A percentile compares a stretch with the other conserved stretches of the same genome.
Evolutionary conservation across 1,139 yeast species (phyloP).

Genomic region (Magnusiomyces suaveolens): DNA sequence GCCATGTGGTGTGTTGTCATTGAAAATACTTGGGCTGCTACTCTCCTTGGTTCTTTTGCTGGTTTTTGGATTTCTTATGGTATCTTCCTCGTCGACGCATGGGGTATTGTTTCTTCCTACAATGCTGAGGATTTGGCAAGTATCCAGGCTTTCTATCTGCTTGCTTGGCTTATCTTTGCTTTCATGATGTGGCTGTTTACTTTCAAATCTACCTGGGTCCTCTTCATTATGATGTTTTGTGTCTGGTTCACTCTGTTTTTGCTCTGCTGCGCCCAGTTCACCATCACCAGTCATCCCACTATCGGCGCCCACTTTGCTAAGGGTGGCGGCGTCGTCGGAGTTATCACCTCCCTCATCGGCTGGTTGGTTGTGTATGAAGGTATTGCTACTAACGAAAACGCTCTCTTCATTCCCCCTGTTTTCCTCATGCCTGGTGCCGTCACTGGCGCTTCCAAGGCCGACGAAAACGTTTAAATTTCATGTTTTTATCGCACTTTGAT

Average conservation of each 20-base stretch:
- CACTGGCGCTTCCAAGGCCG: background rate
- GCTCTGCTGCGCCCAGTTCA: constrained; percentile 51
- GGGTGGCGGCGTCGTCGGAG: constrained; percentile 76
- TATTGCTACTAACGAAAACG: constrained; percentile 60
- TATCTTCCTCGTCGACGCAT: constrained; percentile 61
- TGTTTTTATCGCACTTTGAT: background rate
- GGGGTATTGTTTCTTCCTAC: constrained; percentile 59
- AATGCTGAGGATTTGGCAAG: constrained; percentile 36
- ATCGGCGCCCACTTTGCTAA: constrained; percentile 37
- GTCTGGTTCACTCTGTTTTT: constrained; percentile 60
- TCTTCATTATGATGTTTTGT: constrained; percentile 56
- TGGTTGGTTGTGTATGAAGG: constrained; percentile 94
- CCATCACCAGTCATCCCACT: constrained; percentile 23
- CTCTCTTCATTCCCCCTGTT: constrained; percentile 52
- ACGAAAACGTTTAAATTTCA: constrained; percentile 6
- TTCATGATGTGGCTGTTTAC: constrained; percentile 58
- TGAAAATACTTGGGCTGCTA: constrained; percentile 81
- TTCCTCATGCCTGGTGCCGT: constrained; percentile 30
- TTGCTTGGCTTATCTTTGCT: constrained; percentile 77
- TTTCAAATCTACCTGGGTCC: constrained; percentile 68
- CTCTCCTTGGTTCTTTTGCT: constrained; percentile 69
- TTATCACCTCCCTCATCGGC: constrained; percentile 66
- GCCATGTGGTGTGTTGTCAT: constrained; percentile 58
- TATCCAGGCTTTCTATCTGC: constrained; percentile 63
- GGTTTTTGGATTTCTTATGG: constrained; percentile 82